Evolutionary conservation across 1,139 yeast genomes (phyloP), one percentile per base, ranked within the genome.

Genomic region (Sugiyamaella xylanicola): DNA sequence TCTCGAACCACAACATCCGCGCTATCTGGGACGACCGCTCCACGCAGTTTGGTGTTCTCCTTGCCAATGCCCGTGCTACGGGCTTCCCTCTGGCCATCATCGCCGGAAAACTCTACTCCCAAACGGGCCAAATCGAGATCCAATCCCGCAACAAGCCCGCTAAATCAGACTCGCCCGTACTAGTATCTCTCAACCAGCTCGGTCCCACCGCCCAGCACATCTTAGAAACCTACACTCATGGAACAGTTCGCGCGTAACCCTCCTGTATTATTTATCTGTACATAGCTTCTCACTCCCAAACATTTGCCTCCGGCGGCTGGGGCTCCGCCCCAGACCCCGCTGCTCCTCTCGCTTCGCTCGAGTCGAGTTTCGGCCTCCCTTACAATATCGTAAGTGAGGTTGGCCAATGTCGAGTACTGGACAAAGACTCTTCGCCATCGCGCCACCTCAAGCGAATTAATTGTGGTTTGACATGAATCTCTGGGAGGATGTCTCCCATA

Each of bases 11-110:
- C 4, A 70, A 71, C 15, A 53, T 69, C n/a, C 61, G 63, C 4
- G 65, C 70, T 0, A 69, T 71, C 3, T 65, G 68, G 56, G 78
- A 75, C 47, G 77, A 75, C 60, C 65, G 77, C 3, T 63, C 69
- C 0, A 61, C 65, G 3, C 71, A 70, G 55, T 58, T 73, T 48
- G 77, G 77, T 1, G 66, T 67, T 46, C 67, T 71, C 16, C 59
- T 75, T 52, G 66, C 70, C 2, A 72, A 69, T 13, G 69, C 74
- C 1, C 60, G 70, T 11, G 61, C 67, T 19, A 53, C 69, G n/a
- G 78, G 78, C 3, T 65, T 71, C 56, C 78, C 78, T 1, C 56
- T 64, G 15, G 63, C 68, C 1, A 59, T 75, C 4, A 61, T 74
- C 13, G 69, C 68, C 13, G 77, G 77, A 17, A 65, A 62, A 16